Conservation (phyloP, 1,139 yeast species). For the Lodderomyces theae region DNA sequence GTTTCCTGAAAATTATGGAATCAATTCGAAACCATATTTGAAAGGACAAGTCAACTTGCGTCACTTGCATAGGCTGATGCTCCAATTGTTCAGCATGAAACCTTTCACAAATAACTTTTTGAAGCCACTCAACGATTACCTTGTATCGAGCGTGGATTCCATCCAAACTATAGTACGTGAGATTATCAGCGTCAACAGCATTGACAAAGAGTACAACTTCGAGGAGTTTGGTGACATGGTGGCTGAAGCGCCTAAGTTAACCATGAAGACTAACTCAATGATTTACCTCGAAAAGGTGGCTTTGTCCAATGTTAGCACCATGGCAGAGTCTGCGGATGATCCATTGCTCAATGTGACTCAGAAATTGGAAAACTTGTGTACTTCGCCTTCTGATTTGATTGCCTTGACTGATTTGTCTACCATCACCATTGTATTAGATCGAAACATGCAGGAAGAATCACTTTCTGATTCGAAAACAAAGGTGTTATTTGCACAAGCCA, state of each 20-base stretch:
- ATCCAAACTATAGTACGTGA: slow-evolving; percentile 43
- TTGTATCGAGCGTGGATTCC: slow-evolving; percentile 48
- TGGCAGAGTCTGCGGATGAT: slow-evolving; percentile 56
- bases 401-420: slow-evolving; percentile 40
- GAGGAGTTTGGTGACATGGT: slow-evolving; percentile 72
- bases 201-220: slow-evolving; percentile 62
- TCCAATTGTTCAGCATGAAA: slow-evolving; percentile 65
- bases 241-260: slow-evolving; percentile 61
- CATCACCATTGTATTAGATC: slow-evolving; percentile 45
- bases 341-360: slow-evolving; percentile 45
- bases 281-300: slow-evolving; percentile 59
- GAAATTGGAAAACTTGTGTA: slow-evolving; percentile 33
- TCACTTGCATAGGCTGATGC: slow-evolving; percentile 57
- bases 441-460: slow-evolving; percentile 48
- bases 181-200: slow-evolving; percentile 50
- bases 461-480: slow-evolving; percentile 45
- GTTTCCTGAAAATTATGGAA: slow-evolving; percentile 68
- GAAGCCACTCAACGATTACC: slow-evolving; percentile 77
- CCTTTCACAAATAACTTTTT: slow-evolving; percentile 71
- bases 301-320: slow-evolving; percentile 47
- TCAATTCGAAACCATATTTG: slow-evolving; percentile 23
- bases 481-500: slow-evolving; percentile 71
- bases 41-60: slow-evolving; percentile 49
- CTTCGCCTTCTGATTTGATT: slow-evolving; percentile 39
- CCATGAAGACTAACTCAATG: slow-evolving; percentile 64